Conservation (phyloP, 2,329 filamentous ascomycete species). For the Pseudonectria foliicola region DNA sequence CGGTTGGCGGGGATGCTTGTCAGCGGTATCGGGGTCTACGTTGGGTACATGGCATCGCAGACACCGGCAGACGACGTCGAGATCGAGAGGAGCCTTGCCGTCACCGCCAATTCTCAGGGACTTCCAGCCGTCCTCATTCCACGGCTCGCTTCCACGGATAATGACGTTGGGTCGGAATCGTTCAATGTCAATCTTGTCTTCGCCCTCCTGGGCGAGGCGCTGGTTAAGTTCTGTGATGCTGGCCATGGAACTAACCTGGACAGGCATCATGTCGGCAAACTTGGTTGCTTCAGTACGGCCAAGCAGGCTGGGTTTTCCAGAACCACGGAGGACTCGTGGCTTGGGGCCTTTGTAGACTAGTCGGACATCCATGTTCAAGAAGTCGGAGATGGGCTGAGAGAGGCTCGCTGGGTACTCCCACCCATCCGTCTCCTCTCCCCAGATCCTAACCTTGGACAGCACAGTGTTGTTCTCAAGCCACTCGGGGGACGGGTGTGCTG, state of each 20-base stretch:
- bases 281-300: constrained; percentile 47
- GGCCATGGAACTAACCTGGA: constrained; percentile 48
- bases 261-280: constrained; percentile 53
- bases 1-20: constrained; percentile 50
- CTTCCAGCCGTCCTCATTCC: constrained; percentile 60
- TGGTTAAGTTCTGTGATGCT: constrained; percentile 52
- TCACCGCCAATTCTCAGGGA: constrained; percentile 37
- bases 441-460: constrained; percentile 45
- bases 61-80: constrained; percentile 54
- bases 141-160: constrained; percentile 46
- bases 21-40: constrained; percentile 55
- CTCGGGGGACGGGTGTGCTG: constrained; percentile 43
- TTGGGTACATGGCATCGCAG: constrained; percentile 57
- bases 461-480: constrained; percentile 50
- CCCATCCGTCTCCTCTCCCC: constrained; percentile 51
- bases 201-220: constrained; percentile 35
- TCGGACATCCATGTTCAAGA: constrained; percentile 47
- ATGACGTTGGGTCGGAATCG: constrained; percentile 60
- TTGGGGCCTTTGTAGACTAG: constrained; percentile 57
- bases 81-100: constrained; percentile 24
- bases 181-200: constrained; percentile 48
- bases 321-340: constrained; percentile 46
- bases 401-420: constrained; percentile 44
- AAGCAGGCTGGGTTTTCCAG: constrained; percentile 45
- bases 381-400: constrained; percentile 46